Base-by-base conservation (phyloP, 768 basidiomycete species). In the Strobilomyces echinocephalus region DNA sequence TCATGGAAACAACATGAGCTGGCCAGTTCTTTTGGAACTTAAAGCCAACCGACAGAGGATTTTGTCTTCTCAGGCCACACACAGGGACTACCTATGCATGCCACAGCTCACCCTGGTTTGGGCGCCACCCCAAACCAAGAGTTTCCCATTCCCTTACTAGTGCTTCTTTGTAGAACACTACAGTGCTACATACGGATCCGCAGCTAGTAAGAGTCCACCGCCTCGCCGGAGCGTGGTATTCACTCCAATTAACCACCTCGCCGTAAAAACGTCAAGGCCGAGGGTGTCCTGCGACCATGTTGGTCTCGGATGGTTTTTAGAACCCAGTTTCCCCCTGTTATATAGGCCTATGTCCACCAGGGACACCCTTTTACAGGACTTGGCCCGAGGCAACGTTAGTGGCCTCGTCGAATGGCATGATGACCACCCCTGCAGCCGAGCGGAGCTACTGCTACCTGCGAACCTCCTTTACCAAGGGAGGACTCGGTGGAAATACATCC, bases 381-480 rank as follows among this genome's bases (percentile, higher is more conserved):
- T 49, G 47, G 46, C 46, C 1, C 20, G 11, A 35, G 24, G 8
- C 1, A 9, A 6, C n/a, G 2, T 7, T 35, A 11, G 34, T 5
- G 0, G 34, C 20, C 46, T 24, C 18, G 9, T 20, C 28, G 24
- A 0, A 15, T 30, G 8, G 50, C 3, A 33, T 30, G 42, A 8
- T 26, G 12, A 7, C 50, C 8, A 35, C 10, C 50, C 35, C 43
- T 49, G 1, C 28, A 1, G 1, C 28, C 35, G 33, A 51, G 54
- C 30, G 45, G 20, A 30, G 38, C 38, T 55, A 31, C 0, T 20
- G 38, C 49, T n/a, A 20, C 39, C 49, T 55, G 43, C n/a, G n/a
- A n/a, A n/a, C n/a, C n/a, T n/a, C n/a, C n/a, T n/a, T 54, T 47
- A 53, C 52, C 4, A 49, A 42, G 53, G 35, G 47, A 54, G 53